Conservation (phyloP, 169 alveolate genomes). For the Perkinsus olseni region DNA sequence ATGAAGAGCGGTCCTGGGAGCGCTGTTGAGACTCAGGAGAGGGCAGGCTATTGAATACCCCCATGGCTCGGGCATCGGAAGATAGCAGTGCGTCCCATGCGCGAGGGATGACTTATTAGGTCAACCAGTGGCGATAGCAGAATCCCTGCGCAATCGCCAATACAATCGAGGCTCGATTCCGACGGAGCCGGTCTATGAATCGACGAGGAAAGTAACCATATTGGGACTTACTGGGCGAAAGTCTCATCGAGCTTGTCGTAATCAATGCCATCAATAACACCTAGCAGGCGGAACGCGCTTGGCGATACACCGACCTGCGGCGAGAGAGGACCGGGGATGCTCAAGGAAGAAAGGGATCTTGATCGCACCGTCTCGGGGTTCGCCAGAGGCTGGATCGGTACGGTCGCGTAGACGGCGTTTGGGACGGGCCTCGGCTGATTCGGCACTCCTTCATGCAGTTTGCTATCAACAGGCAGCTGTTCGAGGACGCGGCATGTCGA, state of each 20-base stretch:
- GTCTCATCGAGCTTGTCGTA: not conserved
- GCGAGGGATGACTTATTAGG: no score
- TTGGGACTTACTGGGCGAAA: not conserved
- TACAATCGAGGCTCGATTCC: no score
- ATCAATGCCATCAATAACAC: not conserved
- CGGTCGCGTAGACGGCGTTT: not conserved
- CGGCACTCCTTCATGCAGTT: not conserved
- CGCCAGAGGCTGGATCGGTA: not conserved
- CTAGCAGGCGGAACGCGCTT: not conserved
- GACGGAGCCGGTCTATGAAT: no score
- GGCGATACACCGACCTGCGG: not conserved
- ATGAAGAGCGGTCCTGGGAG: no score
- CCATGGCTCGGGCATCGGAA: no score
- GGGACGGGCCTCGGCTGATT: not conserved
- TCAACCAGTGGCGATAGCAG: no score
- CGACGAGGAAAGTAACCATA: no score
- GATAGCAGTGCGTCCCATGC: no score
- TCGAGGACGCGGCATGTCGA: not conserved
- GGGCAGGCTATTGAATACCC: no score
- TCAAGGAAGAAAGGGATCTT: not conserved
- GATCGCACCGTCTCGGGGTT: not conserved
- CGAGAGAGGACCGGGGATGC: not conserved
- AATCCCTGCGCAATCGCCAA: no score
- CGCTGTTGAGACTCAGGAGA: no score
- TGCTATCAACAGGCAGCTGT: not conserved